Evolutionary conservation across 208 protist species (phyloP).

Genomic region (Trypanosoma vivax): DNA sequence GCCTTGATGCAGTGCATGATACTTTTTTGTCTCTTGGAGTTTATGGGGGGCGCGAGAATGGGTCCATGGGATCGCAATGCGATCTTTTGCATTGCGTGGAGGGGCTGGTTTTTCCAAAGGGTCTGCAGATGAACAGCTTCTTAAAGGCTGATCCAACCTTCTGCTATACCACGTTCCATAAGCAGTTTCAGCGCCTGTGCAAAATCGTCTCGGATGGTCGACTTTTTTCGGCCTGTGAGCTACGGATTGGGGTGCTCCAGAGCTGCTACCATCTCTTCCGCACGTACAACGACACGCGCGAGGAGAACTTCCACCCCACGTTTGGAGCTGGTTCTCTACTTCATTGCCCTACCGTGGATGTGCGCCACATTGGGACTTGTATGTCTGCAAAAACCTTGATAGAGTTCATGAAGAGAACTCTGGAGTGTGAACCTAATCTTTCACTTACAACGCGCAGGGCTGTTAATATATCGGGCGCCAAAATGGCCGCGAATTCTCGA

Average conservation of each 20-base stretch:
- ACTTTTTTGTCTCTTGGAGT: too few species aligned
- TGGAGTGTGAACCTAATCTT: constrained; percentile 15
- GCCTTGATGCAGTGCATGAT: too few species aligned
- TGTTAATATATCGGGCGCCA: background rate
- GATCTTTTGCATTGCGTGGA: constrained; percentile 6
- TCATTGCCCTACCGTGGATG: constrained; percentile 42
- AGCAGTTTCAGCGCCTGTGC: constrained; percentile 29
- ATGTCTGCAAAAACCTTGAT: constrained; percentile 41
- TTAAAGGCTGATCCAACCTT: constrained; percentile 30
- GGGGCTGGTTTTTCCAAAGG: constrained; percentile 28
- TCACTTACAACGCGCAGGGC: background rate
- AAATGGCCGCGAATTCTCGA: background rate
- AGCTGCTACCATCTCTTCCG: constrained; percentile 63
- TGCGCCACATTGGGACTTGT: constrained; percentile 51
- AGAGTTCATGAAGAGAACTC: constrained; percentile 30
- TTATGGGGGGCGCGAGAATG: too few species aligned
- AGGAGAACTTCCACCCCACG: constrained; percentile 50
- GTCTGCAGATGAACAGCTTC: constrained; percentile 19
- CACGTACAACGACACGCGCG: constrained; percentile 60
- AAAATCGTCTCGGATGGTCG: constrained; percentile 26
- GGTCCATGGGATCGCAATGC: background rate
- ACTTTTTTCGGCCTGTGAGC: constrained; percentile 71
- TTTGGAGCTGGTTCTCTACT: constrained; percentile 36
- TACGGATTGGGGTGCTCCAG: constrained; percentile 63
- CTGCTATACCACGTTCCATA: constrained; percentile 39